A percentile compares a stretch with the other conserved stretches of the same genome.
Evolutionary conservation across 495 filamentous ascomycete genomes (phyloP).

Genomic region (Penicillium ucsense): DNA sequence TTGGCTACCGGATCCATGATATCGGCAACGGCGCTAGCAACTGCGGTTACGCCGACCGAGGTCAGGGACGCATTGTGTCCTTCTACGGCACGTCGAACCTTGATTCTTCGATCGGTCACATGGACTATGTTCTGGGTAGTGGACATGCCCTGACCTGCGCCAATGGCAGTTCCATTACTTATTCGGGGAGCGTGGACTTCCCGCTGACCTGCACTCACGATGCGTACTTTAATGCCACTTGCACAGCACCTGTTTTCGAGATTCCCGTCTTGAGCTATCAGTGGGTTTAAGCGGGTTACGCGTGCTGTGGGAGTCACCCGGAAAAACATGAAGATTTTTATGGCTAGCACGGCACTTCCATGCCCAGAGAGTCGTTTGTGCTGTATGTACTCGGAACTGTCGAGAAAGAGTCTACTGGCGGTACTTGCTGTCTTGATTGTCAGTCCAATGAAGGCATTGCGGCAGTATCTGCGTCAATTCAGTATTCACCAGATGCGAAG

Average conservation of each 20-base stretch:
- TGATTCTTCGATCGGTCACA: slow-evolving; percentile 12
- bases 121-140: slow-evolving; percentile 26
- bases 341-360: too few species aligned
- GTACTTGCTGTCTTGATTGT: too few species aligned
- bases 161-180: slow-evolving; percentile 28
- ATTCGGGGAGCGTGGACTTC: slow-evolving; percentile 23
- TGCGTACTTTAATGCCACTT: slow-evolving; percentile 24
- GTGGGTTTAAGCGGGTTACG: slow-evolving; percentile 11
- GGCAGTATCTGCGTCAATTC: background rate
- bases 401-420: too few species aligned
- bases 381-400: too few species aligned
- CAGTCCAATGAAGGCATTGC: too few species aligned
- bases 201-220: slow-evolving; percentile 19
- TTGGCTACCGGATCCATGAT: slow-evolving; percentile 27
- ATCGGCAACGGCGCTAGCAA: slow-evolving; percentile 25
- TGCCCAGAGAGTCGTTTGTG: too few species aligned
- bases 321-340: too few species aligned
- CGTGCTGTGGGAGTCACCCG: too few species aligned
- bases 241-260: slow-evolving; percentile 21
- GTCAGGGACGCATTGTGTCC: slow-evolving; percentile 19
- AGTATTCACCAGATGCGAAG: background rate
- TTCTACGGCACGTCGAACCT: slow-evolving; percentile 25
- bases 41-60: slow-evolving; percentile 26
- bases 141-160: slow-evolving; percentile 24
- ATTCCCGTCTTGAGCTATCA: slow-evolving; percentile 23